Base-by-base conservation (phyloP, 179 eudicot genomes). In the Corrigiola litoralis region DNA sequence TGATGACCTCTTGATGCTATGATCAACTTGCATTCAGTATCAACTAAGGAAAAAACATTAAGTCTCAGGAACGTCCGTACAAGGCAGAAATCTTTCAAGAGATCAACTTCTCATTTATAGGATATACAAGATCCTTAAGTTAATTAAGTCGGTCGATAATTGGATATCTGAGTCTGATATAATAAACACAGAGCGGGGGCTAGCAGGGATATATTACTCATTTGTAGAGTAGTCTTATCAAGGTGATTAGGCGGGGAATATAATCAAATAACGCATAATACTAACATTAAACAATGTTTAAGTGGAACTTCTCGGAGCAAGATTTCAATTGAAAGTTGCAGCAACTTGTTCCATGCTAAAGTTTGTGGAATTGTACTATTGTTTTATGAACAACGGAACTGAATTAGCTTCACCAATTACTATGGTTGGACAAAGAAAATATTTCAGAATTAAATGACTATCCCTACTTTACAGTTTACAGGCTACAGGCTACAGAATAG, bases 161-260 rank as follows among this genome's bases (percentile, higher is more conserved):
- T 14, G 16, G 49, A 27, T 36, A 50, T 69, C 69, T 9, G 25
- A 23, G n/a, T 28, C 16, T 47, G 41, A n/a, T 45, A 21, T 53
- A 34, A 66, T 34, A 34, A 50, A 5, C 7, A 57, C 14, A 4
- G 21, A 20, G 33, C 28, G 66, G 53, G n/a, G 53, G n/a, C 45
- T 31, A 41, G 27, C 16, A 28, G 69, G 62, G 68, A 68, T 69
- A 69, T 63, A 69, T 74, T 63, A 73, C 56, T 49, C 54, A 28
- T 27, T 40, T 40, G 14, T 61, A 14, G 64, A 62, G 32, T 48
- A 23, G 68, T 47, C 58, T 55, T 63, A 55, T 60, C 59, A 55
- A 47, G 27, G 36, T 34, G n/a, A 52, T 67, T 51, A 54, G 50
- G 49, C 60, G 62, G 40, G 10, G 37, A 46, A 67, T 67, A 52